These are phyloP conservation scores for Scytalidium lignicola DNA, from an alignment of 2,329 filamentous ascomycete genomes.

Conservation along the genomic window DNA sequence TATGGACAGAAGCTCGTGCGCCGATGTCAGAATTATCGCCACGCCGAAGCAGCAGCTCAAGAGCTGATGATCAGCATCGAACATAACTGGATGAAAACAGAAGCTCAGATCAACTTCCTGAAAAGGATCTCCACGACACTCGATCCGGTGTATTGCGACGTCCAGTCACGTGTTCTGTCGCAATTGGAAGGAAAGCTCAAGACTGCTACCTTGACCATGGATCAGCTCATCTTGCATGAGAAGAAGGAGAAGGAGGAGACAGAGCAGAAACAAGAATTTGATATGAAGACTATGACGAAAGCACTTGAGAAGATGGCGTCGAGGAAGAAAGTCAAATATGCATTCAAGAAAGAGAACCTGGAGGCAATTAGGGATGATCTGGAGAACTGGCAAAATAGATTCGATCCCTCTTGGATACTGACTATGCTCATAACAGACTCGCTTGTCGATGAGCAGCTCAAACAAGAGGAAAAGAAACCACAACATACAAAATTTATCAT, in stretches of 20 bases:
- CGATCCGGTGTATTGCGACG: conserved; percentile 3
- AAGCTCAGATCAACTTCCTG: conserved; percentile 13
- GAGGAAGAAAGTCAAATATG: conserved; percentile 11
- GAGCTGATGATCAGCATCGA: conserved; percentile 13
- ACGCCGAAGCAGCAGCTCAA: conserved; percentile 10
- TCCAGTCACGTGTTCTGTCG: conserved; percentile 13
- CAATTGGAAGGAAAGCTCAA: conserved; percentile 18
- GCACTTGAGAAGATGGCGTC: conserved; percentile 4
- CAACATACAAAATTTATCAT: conserved; percentile 7
- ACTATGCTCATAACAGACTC: conserved; percentile 11
- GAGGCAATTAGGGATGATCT: conserved; percentile 13
- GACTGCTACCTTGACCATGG: conserved; percentile 10
- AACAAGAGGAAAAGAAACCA: conserved; percentile 6
- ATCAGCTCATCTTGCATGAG: conserved; percentile 8
- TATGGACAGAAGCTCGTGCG: conserved; percentile 14
- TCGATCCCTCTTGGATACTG: conserved; percentile 18
- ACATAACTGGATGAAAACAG: conserved; percentile 15
- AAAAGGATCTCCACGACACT: conserved; percentile 10
- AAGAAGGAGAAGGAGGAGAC: conserved; percentile 2
- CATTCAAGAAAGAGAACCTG: conserved; percentile 8
- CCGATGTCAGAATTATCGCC: conserved; percentile 11
- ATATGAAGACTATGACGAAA: conserved; percentile 1
- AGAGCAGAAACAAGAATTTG: conserved; percentile 5
- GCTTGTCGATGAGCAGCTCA: conserved; percentile 12
- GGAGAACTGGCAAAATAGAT: conserved; percentile 18